These are phyloP conservation scores for Picochlorum sp. DNA, from an alignment of 139 green algal genomes.

Conservation along the genomic window DNA sequence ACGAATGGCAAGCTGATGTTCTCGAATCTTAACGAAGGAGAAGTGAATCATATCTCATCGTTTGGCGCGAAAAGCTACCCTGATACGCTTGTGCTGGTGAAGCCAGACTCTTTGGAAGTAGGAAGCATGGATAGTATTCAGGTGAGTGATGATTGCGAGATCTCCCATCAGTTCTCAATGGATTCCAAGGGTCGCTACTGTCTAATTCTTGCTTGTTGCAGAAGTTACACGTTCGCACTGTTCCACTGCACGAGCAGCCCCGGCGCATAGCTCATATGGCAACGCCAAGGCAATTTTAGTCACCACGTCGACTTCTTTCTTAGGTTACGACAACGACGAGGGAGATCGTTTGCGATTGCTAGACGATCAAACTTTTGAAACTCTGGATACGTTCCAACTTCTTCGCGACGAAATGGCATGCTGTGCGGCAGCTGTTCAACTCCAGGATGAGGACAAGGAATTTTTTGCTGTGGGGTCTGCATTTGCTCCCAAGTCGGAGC, in stretches of 20 bases:
- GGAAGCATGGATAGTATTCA: slow-evolving; percentile 80
- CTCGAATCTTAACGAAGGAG: slow-evolving; percentile 91
- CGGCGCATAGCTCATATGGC: slow-evolving; percentile 81
- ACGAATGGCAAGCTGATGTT: slow-evolving; percentile 91
- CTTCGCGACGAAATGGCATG: slow-evolving; percentile 51
- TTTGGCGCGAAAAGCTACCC: slow-evolving; percentile 73
- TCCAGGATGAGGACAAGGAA: slow-evolving; percentile 27
- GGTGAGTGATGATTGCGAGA: neutral
- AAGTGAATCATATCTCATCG: slow-evolving; percentile 71
- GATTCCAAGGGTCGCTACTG: no score
- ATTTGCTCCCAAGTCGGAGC: slow-evolving; percentile 54
- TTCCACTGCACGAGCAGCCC: slow-evolving; percentile 85
- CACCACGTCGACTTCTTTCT: neutral
- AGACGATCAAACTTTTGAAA: slow-evolving; percentile 75
- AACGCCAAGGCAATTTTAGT: neutral
- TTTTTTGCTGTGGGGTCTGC: slow-evolving; percentile 86
- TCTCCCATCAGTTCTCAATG: no score
- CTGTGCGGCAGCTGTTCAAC: slow-evolving; percentile 35
- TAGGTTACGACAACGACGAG: slow-evolving; percentile 5
- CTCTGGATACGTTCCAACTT: slow-evolving; percentile 45
- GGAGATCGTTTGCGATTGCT: slow-evolving; percentile 50
- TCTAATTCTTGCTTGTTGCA: slow-evolving; percentile 22
- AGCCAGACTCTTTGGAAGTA: slow-evolving; percentile 68
- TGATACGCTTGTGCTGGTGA: slow-evolving; percentile 71
- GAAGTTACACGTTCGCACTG: slow-evolving; percentile 89